phyloP scores from a whole-genome alignment of 352 stramenopile species.

The Globisporangium canariense region DNA sequence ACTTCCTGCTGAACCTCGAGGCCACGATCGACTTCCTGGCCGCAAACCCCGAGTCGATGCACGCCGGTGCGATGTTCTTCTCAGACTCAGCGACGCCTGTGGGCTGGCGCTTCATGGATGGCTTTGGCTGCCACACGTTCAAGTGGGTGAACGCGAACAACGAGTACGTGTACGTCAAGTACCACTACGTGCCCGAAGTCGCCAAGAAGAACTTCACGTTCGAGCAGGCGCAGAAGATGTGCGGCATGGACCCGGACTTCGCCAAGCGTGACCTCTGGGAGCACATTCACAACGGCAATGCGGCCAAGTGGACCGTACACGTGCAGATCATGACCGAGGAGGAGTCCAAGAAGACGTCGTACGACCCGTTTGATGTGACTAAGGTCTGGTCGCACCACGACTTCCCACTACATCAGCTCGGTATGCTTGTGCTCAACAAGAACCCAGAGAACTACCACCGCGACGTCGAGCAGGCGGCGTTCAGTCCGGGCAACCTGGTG shows the following conservation, averaged over 20 bases:
- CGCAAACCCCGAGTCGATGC: constrained; percentile 81
- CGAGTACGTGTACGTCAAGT: constrained; percentile 88
- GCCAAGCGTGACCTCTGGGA: constrained; percentile 91
- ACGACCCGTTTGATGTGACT: constrained; percentile 92
- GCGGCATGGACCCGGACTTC: constrained; percentile 80
- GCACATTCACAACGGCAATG: constrained; percentile 76
- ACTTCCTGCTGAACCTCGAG: constrained; percentile 76
- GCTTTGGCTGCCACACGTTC: constrained; percentile 91
- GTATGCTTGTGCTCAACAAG: constrained; percentile 84
- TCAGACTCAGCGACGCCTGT: constrained; percentile 84
- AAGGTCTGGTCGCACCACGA: constrained; percentile 88
- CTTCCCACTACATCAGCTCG: constrained; percentile 88
- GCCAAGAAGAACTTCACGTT: constrained; percentile 84
- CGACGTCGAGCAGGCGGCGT: constrained; percentile 90
- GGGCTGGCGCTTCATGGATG: constrained; percentile 89
- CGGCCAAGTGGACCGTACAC: constrained; percentile 84
- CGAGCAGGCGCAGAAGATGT: constrained; percentile 64
- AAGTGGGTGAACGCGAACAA: constrained; percentile 81
- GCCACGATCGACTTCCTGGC: constrained; percentile 91
- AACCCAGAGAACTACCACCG: constrained; percentile 93
- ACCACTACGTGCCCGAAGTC: constrained; percentile 91
- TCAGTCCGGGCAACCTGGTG: constrained; percentile 87
- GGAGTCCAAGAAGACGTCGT: constrained; percentile 52
- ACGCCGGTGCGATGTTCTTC: constrained; percentile 88
- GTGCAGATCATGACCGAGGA: constrained; percentile 90